Base-by-base conservation (phyloP, 495 filamentous ascomycete genomes). In the Xylaria telfairii region DNA sequence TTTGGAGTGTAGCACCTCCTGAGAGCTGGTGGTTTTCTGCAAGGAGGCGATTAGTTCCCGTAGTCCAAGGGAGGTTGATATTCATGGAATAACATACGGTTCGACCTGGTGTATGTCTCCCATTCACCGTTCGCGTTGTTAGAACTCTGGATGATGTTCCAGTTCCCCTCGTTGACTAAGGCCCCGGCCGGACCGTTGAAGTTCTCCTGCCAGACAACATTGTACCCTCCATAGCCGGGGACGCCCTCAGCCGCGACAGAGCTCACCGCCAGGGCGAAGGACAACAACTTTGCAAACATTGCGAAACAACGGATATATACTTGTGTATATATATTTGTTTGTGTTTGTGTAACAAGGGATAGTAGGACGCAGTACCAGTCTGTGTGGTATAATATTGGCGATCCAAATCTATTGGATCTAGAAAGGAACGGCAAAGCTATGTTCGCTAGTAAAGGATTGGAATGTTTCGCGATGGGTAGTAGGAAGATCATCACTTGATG, bases 231-330 rank as follows among this genome's bases (percentile, higher is more conserved):
- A 72, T 83, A 79, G 12, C 42, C 66, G 1, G 82, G 82, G 10
- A 81, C 67, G 24, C 34, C 15, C 75, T 77, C 78, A 32, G 81
- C 81, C 0, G 74, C 73, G 30, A 74, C 78, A 5, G 75, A 73
- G 3, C 69, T 59, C 30, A 56, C 70, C 53, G 73, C 61, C 13
- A 72, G 64, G 59, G 74, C 65, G 1, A 73, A 30, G 10, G 75
- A 59, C 4, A 77, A 69, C 32, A 82, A 64, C 73, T 73, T 74
- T 79, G 81, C 79, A 73, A 83, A 84, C 83, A 89, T 89, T 81
- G 80, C 87, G 85, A 85, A 85, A 85, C 83, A 87, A 84, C 81
- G 17, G 34, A 37, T 37, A 37, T 37, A 37, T 37, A 37, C 34
- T 37, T 37, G 15, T 21, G 32, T 66, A 41, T 39, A n/a, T 34